Evolutionary conservation across 148 eudicot genomes (phyloP).

Genomic region (Amaranthus hypochondriacus): DNA sequence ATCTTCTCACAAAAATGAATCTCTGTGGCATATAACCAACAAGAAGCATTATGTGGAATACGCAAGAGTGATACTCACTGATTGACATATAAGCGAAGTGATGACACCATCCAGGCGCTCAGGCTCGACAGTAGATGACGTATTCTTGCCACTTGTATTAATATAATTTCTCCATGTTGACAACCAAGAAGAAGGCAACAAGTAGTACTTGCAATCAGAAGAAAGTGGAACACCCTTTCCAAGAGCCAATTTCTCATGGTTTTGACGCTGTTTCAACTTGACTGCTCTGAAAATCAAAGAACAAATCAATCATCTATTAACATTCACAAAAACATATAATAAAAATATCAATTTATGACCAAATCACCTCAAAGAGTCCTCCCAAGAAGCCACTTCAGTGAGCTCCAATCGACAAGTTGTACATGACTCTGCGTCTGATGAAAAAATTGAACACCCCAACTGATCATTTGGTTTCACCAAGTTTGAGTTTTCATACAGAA

Average conservation of each 20-base stretch:
- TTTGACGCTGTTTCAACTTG: conserved; percentile 74
- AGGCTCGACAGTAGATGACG: conserved; percentile 53
- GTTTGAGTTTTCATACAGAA: conserved; percentile 61
- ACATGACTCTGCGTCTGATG: conserved; percentile 63
- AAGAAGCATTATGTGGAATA: background rate
- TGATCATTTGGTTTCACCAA: conserved; percentile 74
- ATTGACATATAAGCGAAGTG: conserved; percentile 54
- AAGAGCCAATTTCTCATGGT: conserved; percentile 79
- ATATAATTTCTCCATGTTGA: conserved; percentile 78
- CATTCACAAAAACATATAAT: background rate
- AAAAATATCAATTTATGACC: background rate
- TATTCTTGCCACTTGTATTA: conserved; percentile 61
- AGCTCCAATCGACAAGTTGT: conserved; percentile 57
- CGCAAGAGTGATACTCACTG: conserved; percentile 37
- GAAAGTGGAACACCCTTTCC: conserved; percentile 53
- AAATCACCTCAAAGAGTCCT: conserved; percentile 62
- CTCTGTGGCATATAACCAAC: conserved; percentile 1
- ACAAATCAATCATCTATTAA: conserved; percentile 21
- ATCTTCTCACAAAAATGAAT: background rate
- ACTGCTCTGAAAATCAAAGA: conserved; percentile 54
- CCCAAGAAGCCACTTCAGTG: conserved; percentile 60
- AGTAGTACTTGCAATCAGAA: conserved; percentile 54
- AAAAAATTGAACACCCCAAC: conserved; percentile 64
- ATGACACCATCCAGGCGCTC: conserved; percentile 48
- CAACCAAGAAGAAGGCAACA: conserved; percentile 86